phyloP scores from a whole-genome alignment of 2,329 filamentous ascomycete species.

The Fusarium clavum region DNA sequence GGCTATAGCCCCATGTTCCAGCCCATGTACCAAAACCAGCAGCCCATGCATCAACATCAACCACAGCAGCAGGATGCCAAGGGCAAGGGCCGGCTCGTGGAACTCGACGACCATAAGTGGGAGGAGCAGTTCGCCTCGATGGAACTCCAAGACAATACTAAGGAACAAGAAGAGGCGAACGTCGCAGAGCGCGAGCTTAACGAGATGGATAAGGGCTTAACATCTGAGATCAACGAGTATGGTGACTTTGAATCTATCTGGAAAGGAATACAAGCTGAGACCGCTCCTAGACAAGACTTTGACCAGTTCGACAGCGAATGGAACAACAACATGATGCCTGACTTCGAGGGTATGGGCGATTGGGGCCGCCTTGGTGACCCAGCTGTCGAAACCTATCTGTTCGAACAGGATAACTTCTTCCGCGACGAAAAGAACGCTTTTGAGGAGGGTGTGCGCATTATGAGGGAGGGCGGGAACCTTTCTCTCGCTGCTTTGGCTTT shows the following conservation, averaged over 20 bases:
- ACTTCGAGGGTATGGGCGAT: conserved; percentile 73
- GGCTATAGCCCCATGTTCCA: conserved; percentile 67
- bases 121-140: conserved; percentile 95
- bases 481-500: conserved; percentile 94
- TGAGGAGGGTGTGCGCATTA: conserved; percentile 91
- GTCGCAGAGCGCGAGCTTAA: conserved; percentile 89
- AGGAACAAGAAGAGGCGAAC: conserved; percentile 70
- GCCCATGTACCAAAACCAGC: conserved; percentile 59
- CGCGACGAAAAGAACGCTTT: conserved; percentile 84
- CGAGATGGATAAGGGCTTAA: conserved; percentile 77
- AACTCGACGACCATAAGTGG: conserved; percentile 94
- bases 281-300: conserved; percentile 72
- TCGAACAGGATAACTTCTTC: conserved; percentile 95
- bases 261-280: conserved; percentile 84
- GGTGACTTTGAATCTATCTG: conserved; percentile 92
- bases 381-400: conserved; percentile 88
- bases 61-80: conserved; percentile 67
- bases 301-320: conserved; percentile 81
- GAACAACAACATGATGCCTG: conserved; percentile 69
- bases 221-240: conserved; percentile 79
- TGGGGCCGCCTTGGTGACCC: conserved; percentile 78
- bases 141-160: conserved; percentile 72
- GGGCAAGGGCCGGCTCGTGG: conserved; percentile 92
- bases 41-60: conserved; percentile 59
- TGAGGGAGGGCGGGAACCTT: conserved; percentile 92